Evolutionary conservation across 441 rosid genomes (phyloP).

Genomic region (Adansonia grandidieri): DNA sequence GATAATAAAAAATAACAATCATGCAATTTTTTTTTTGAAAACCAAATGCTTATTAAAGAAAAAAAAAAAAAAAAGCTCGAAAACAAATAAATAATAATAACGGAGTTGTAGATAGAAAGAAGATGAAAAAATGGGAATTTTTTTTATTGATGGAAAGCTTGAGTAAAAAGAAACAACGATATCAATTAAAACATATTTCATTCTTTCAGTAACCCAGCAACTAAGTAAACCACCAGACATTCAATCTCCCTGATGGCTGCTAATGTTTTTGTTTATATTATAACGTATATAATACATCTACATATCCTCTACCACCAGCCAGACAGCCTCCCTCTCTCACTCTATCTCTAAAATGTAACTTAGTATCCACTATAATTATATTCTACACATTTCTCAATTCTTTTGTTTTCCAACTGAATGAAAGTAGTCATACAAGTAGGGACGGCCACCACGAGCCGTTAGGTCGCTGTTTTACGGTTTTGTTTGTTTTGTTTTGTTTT

Average conservation of each 20-base stretch:
- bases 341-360: conserved; percentile 36
- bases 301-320: conserved; percentile 46
- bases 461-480: no score
- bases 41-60: no score
- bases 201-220: conserved; percentile 43
- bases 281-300: conserved; percentile 54
- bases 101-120: not conserved
- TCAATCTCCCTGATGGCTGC: conserved; percentile 45
- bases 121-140: conserved; percentile 28
- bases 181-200: conserved; percentile 40
- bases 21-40: no score
- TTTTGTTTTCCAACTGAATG: conserved; percentile 17
- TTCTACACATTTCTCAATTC: conserved; percentile 37
- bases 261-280: conserved; percentile 53
- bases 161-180: conserved; percentile 37
- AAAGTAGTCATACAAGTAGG: conserved; percentile 38
- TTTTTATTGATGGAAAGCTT: conserved; percentile 43
- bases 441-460: no score
- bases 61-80: no score
- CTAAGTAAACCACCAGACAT: conserved; percentile 43
- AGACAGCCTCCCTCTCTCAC: conserved; percentile 30
- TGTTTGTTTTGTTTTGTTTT: not conserved
- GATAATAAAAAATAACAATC: no score
- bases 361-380: conserved; percentile 36
- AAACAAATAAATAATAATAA: not conserved